A percentile compares a stretch with the other conserved stretches of the same genome.
Evolutionary conservation across 345 rosid genomes (phyloP).

Genomic region (Moricandia arvensis): DNA sequence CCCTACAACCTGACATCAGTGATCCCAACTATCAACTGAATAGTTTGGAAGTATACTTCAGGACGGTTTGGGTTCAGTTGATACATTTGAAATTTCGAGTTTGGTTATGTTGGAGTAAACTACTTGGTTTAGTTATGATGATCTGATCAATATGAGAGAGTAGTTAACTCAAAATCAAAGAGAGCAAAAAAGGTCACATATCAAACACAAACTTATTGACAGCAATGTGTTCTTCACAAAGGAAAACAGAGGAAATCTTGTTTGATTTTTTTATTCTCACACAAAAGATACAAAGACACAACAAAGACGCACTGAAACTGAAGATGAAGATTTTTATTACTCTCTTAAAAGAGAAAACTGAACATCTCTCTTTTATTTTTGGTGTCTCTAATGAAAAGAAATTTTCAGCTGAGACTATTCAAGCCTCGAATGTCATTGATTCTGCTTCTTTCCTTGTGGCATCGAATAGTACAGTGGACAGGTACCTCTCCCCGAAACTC

Average conservation of each 20-base stretch:
- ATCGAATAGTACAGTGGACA: conserved; percentile 67
- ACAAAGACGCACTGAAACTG: conserved; percentile 28
- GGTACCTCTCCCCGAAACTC: conserved; percentile 73
- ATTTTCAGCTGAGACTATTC: conserved; percentile 21
- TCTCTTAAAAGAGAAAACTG: neutral
- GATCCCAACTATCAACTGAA: neutral
- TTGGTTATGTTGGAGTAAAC: conserved; percentile 35
- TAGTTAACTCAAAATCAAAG: neutral
- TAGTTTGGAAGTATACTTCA: neutral
- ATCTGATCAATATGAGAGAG: conserved; percentile 40
- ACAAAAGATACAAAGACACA: conserved; percentile 8
- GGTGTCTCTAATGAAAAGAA: conserved; percentile 18
- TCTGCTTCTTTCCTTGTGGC: conserved; percentile 68
- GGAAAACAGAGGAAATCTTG: neutral
- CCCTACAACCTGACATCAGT: neutral
- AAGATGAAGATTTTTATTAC: conserved; percentile 5
- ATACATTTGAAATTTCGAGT: conserved; percentile 60
- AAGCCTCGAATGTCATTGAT: conserved; percentile 53
- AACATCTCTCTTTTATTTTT: conserved; percentile 6
- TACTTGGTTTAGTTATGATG: conserved; percentile 44
- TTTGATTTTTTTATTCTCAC: conserved; percentile 12
- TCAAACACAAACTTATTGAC: neutral
- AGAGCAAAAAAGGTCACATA: neutral
- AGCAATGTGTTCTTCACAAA: conserved; percentile 12
- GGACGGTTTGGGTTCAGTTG: neutral